These are phyloP conservation scores for Cyclotella atomus DNA, from an alignment of 108 stramenopile genomes.

Conservation along the genomic window DNA sequence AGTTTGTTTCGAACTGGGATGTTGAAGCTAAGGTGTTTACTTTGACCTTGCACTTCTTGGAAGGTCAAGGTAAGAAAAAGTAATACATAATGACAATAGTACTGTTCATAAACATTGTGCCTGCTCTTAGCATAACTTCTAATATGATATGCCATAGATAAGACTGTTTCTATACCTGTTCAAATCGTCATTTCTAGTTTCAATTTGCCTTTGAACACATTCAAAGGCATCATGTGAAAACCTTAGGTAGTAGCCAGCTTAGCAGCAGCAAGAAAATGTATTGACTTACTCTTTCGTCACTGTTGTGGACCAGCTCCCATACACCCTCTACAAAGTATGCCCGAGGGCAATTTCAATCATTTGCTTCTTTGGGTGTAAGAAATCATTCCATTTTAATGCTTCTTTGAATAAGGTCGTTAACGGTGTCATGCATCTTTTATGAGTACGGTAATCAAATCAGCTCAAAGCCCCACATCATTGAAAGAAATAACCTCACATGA, in stretches of 20 bases:
- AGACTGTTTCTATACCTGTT: background rate
- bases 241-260: too few relatives aligned
- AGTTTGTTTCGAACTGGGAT: slow-evolving; percentile 97
- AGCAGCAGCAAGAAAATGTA: too few relatives aligned
- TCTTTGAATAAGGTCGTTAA: too few relatives aligned
- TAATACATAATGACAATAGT: background rate
- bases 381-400: too few relatives aligned
- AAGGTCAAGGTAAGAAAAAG: slow-evolving; percentile 20
- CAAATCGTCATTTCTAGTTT: background rate
- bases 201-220: too few relatives aligned
- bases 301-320: too few relatives aligned
- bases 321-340: background rate
- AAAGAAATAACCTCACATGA: slow-evolving; percentile 73
- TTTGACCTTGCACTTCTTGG: slow-evolving; percentile 84
- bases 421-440: too few relatives aligned
- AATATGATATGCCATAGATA: too few relatives aligned
- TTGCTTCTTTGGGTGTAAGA: too few relatives aligned
- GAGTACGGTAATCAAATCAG: too few relatives aligned
- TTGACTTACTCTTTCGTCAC: too few relatives aligned
- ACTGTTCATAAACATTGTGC: background rate
- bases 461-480: slow-evolving; percentile 42
- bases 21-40: slow-evolving; percentile 89
- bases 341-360: background rate
- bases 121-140: background rate
- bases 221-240: too few relatives aligned